Evolutionary conservation across 495 filamentous ascomycete species (phyloP).

Genomic region (Aspergillus homomorphus): DNA sequence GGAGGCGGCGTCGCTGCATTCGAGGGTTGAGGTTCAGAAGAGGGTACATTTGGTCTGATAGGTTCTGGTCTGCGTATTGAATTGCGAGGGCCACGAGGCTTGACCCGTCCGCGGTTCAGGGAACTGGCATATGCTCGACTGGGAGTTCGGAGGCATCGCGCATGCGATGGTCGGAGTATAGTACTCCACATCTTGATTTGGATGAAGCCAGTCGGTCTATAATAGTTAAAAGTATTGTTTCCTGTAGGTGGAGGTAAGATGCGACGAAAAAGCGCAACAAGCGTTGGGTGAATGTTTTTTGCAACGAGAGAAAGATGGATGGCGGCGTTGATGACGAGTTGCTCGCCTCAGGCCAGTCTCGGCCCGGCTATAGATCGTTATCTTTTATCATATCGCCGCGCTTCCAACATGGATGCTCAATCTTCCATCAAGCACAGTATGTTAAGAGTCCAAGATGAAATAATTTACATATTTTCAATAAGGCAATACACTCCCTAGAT

Average conservation of each 20-base stretch:
- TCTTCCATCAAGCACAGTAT: too few relatives aligned
- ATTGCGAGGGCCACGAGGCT: slow-evolving; percentile 31
- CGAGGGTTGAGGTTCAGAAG: slow-evolving; percentile 4
- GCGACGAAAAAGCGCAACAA: not conserved
- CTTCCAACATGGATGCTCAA: too few relatives aligned
- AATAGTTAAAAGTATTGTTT: not conserved
- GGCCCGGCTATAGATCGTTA: slow-evolving; percentile 33
- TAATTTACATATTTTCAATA: too few relatives aligned
- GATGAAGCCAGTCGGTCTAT: not conserved
- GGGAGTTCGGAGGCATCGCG: slow-evolving; percentile 23
- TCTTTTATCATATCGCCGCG: not conserved
- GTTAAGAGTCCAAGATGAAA: too few relatives aligned
- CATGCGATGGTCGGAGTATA: slow-evolving; percentile 23
- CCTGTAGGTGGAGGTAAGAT: not conserved
- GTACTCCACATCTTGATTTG: slow-evolving; percentile 29
- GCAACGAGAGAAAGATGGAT: not conserved
- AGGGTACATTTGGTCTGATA: slow-evolving; percentile 12
- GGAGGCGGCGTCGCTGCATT: slow-evolving; percentile 14
- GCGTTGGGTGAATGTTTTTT: not conserved
- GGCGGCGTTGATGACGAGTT: slow-evolving; percentile 26
- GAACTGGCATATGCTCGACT: slow-evolving; percentile 33
- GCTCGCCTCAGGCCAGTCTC: slow-evolving; percentile 25
- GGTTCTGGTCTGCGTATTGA: slow-evolving; percentile 29
- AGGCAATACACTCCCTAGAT: too few relatives aligned
- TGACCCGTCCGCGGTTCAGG: slow-evolving; percentile 25